Conservation (phyloP, 148 eudicot genomes). For the Limonium bicolor region DNA sequence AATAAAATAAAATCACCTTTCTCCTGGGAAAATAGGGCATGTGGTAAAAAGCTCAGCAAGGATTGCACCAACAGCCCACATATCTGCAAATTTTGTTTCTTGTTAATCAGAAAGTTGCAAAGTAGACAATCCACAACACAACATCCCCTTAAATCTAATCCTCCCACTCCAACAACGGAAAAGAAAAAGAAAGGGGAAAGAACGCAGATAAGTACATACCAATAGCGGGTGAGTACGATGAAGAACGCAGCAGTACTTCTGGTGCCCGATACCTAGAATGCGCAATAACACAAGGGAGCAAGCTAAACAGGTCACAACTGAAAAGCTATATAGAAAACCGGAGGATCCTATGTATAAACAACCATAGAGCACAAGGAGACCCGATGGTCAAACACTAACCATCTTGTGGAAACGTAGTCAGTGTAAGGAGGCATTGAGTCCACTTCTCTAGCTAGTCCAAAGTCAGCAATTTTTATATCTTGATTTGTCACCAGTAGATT, state of each 20-base stretch:
- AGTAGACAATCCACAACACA: too few relatives aligned
- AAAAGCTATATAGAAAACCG: neutral
- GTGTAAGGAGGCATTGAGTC: conserved; percentile 83
- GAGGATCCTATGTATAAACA: neutral
- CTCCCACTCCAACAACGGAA: too few relatives aligned
- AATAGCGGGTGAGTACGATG: conserved; percentile 73
- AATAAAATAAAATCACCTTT: conserved; percentile 38
- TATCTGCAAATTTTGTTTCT: conserved; percentile 33
- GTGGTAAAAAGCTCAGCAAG: conserved; percentile 81
- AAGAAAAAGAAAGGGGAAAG: neutral
- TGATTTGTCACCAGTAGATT: conserved; percentile 77
- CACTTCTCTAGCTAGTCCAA: conserved; percentile 89
- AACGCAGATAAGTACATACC: conserved; percentile 26
- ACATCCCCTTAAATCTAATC: too few relatives aligned
- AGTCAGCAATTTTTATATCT: conserved; percentile 80
- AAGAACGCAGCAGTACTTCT: conserved; percentile 72
- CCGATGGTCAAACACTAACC: conserved; percentile 31
- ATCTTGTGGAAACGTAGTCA: conserved; percentile 93
- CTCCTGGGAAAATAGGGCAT: conserved; percentile 84
- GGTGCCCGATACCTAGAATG: conserved; percentile 92
- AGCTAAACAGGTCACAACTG: neutral
- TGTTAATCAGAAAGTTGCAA: conserved; percentile 8
- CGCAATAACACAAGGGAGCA: conserved; percentile 3
- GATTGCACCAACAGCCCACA: conserved; percentile 99
- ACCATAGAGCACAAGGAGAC: neutral